These are phyloP conservation scores for Huntiella decipiens DNA, from an alignment of 2,329 filamentous ascomycete species.

Conservation along the genomic window DNA sequence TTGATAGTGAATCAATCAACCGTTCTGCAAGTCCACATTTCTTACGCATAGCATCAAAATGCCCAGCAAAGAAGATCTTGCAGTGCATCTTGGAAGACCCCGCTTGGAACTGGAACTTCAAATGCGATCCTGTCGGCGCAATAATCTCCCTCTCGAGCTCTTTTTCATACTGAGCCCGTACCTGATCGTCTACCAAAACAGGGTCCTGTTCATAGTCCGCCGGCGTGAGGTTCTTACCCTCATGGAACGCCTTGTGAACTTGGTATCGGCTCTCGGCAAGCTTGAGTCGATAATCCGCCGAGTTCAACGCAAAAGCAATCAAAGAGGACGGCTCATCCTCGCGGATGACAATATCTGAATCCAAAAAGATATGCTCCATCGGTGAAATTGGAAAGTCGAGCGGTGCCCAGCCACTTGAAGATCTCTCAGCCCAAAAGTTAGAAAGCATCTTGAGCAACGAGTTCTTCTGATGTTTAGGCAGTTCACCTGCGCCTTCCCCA, in stretches of 20 bases:
- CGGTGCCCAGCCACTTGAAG: constrained; percentile 80
- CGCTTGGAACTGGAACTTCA: constrained; percentile 90
- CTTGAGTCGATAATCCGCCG: constrained; percentile 70
- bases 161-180: constrained; percentile 32
- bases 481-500: constrained; percentile 33
- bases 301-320: constrained; percentile 80
- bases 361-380: constrained; percentile 87
- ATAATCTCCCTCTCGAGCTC: constrained; percentile 70
- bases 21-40: constrained; percentile 89
- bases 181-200: constrained; percentile 17
- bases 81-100: constrained; percentile 89
- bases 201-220: neutral
- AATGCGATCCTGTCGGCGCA: constrained; percentile 70
- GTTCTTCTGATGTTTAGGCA: constrained; percentile 83
- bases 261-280: constrained; percentile 39
- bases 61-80: constrained; percentile 97
- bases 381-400: constrained; percentile 80
- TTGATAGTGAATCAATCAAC: constrained; percentile 84
- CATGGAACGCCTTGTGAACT: constrained; percentile 9
- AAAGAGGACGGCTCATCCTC: constrained; percentile 95
- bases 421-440: constrained; percentile 96
- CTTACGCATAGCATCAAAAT: constrained; percentile 82
- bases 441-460: constrained; percentile 90
- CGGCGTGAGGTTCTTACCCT: neutral
- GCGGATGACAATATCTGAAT: constrained; percentile 90